Evolutionary conservation across 2,329 filamentous ascomycete species (phyloP), one percentile per base, ranked within the genome.

Genomic region (Aureobasidium sp.): DNA sequence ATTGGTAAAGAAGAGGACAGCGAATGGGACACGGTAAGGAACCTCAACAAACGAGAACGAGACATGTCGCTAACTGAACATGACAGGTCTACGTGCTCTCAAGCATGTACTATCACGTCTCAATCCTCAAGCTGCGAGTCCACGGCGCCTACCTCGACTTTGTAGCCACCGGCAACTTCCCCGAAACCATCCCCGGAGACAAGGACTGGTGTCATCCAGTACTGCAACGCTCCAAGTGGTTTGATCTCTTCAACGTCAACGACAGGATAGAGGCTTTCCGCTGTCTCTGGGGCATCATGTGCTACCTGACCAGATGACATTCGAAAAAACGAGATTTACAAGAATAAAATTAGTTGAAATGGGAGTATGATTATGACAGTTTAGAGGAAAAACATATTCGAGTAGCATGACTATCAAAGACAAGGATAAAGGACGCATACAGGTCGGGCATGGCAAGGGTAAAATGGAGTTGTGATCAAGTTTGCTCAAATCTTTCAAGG

Each of bases 51-150:
- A 14, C 37, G 39, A 40, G n/a, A 35, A 40, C 31, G 27, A 17
- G 19, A 53, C 4, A 5, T 42, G 5, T 22, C 50, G 22, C 61
- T 65, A 33, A 65, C 37, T n/a, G 8, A 11, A 15, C n/a, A 24
- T 22, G 6, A 11, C 67, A 86, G 82, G 78, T 86, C 57, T 85
- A 82, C 71, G 79, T 85, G 76, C 68, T 86, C 52, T 85, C 83
- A 14, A 82, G 82, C 27, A 74, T 86, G 65, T 85, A 85, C 69
- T 83, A 85, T 71, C 84, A 87, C 66, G 76, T 86, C 64, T 79
- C 81, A 61, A 78, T 87, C 52, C 69, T 86, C 58, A 82, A 82
- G 66, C 74, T 86, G 52, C 80, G 78, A 35, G 76, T 86, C 48
- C 83, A 85, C 69, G 72, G 74, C 27, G 74, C 77, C 22, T 86